These are phyloP conservation scores for Wickerhamomyces bovis DNA, from an alignment of 805 yeast species.

Conservation along the genomic window DNA sequence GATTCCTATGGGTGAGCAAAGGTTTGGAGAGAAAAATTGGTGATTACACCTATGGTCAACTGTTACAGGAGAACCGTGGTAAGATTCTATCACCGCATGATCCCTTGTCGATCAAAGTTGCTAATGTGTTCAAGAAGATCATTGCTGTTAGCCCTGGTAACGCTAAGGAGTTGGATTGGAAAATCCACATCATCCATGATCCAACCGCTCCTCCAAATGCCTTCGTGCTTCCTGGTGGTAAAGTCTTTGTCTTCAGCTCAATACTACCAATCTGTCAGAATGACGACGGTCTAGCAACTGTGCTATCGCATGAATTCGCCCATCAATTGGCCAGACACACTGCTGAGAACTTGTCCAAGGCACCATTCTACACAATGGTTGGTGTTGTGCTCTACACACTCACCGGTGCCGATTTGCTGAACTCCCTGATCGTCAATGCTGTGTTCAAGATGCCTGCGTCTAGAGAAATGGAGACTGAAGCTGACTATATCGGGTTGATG, in stretches of 20 bases:
- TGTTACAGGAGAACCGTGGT: constrained; percentile 46
- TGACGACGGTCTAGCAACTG: constrained; percentile 94
- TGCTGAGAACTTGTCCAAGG: constrained; percentile 71
- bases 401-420: constrained; percentile 54
- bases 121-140: constrained; percentile 57
- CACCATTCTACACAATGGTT: constrained; percentile 60
- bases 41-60: constrained; percentile 53
- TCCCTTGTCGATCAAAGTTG: constrained; percentile 53
- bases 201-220: constrained; percentile 87
- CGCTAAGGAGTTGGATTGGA: constrained; percentile 50
- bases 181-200: constrained; percentile 70
- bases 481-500: constrained; percentile 90
- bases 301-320: constrained; percentile 86
- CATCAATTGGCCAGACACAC: constrained; percentile 93
- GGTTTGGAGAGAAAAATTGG: constrained; percentile 62
- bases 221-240: constrained; percentile 93
- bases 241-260: constrained; percentile 81
- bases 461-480: constrained; percentile 92
- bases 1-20: constrained; percentile 68
- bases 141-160: constrained; percentile 48
- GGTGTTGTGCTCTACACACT: constrained; percentile 48
- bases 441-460: constrained; percentile 76
- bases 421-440: constrained; percentile 47
- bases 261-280: constrained; percentile 72
- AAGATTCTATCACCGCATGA: constrained; percentile 55